These are phyloP conservation scores for Collybia nuda DNA, from an alignment of 768 basidiomycete genomes.

Conservation along the genomic window DNA sequence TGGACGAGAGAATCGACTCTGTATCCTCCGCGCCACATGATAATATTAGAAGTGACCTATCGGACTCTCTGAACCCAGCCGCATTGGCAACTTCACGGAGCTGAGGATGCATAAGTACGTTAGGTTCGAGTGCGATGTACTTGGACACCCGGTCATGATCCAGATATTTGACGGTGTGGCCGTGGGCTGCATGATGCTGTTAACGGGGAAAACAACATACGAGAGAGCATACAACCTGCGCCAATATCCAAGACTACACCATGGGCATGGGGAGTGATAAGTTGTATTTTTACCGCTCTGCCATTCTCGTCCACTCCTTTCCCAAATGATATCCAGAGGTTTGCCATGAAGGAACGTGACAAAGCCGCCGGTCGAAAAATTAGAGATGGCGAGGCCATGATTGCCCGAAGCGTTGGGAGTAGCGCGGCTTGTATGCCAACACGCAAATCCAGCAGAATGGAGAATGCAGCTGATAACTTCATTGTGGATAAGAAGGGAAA, in stretches of 20 bases:
- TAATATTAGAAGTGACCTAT: constrained; percentile 55
- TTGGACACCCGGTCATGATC: constrained; percentile 44
- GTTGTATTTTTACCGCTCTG: constrained; percentile 36
- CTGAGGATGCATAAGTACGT: constrained; percentile 56
- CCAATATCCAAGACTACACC: constrained; percentile 61
- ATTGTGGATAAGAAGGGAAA: constrained; percentile 24
- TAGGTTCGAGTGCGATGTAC: constrained; percentile 77
- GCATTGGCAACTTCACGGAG: background rate
- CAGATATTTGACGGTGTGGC: constrained; percentile 64
- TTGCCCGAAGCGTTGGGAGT: constrained; percentile 43
- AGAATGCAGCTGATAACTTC: constrained; percentile 45
- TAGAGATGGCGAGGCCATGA: constrained; percentile 41
- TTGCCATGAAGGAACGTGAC: constrained; percentile 56
- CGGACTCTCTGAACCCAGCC: constrained; percentile 30
- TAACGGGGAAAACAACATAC: background rate
- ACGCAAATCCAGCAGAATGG: constrained; percentile 41
- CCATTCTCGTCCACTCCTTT: constrained; percentile 42
- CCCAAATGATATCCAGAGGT: constrained; percentile 56
- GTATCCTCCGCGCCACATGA: constrained; percentile 64
- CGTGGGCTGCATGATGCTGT: constrained; percentile 44
- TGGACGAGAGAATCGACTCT: constrained; percentile 38
- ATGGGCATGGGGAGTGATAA: constrained; percentile 54
- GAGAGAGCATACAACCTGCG: constrained; percentile 7
- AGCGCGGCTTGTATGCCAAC: constrained; percentile 34
- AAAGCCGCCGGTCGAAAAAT: constrained; percentile 43